phyloP scores from a whole-genome alignment of 257 asterid genomes.

The Striga asiatica region DNA sequence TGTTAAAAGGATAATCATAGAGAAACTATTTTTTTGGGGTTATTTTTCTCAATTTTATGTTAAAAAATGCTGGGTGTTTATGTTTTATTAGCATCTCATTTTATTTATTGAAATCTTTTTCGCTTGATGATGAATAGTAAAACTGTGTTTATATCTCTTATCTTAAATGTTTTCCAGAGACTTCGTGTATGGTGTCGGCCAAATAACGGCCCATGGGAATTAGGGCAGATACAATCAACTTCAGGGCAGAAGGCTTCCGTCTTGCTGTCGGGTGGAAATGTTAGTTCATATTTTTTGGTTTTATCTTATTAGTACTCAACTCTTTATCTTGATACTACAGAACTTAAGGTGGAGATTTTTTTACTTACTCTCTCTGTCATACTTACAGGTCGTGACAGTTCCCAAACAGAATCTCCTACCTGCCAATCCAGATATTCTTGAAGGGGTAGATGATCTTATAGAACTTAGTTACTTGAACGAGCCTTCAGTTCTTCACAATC shows the following conservation, averaged over 20 bases:
- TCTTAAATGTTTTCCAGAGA: conserved; percentile 39
- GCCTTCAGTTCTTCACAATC: conserved; percentile 93
- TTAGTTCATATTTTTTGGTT: conserved; percentile 34
- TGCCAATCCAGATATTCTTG: conserved; percentile 90
- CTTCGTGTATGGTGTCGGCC: conserved; percentile 68
- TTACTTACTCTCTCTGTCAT: conserved; percentile 10
- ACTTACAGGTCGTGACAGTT: conserved; percentile 53
- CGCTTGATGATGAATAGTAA: too few relatives aligned
- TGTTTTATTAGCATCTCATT: background rate
- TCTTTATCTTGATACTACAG: conserved; percentile 6
- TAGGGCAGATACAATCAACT: conserved; percentile 63
- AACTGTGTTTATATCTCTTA: conserved; percentile 1
- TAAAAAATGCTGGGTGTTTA: background rate
- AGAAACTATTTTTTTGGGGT: background rate
- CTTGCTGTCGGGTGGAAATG: conserved; percentile 53
- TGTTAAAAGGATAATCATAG: conserved; percentile 4
- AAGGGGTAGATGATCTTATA: conserved; percentile 76
- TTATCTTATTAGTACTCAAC: background rate
- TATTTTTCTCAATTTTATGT: conserved; percentile 8
- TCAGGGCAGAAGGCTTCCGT: conserved; percentile 65
- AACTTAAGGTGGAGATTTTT: background rate
- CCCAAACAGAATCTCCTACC: conserved; percentile 59
- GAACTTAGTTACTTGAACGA: conserved; percentile 84
- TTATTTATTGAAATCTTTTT: conserved; percentile 9
- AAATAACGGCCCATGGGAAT: conserved; percentile 51